These are phyloP conservation scores for Hericium coralloides DNA, from an alignment of 768 basidiomycete genomes.

Conservation along the genomic window DNA sequence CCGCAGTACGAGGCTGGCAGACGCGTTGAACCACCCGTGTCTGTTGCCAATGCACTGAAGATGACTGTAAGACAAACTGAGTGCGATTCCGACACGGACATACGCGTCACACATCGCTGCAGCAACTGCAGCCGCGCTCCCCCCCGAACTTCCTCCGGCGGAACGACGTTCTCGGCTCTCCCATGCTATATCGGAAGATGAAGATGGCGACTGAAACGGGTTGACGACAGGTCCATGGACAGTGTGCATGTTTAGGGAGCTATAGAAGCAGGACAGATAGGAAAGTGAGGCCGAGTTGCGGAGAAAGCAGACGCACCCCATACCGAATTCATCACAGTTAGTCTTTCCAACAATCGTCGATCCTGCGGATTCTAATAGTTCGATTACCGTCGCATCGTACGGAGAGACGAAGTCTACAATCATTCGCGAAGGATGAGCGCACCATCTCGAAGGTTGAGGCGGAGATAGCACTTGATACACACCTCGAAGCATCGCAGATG, in stretches of 20 bases:
- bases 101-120: constrained; percentile 79
- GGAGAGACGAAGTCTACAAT: constrained; percentile 62
- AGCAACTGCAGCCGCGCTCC: constrained; percentile 90
- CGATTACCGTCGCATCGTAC: constrained; percentile 81
- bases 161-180: constrained; percentile 37
- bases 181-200: constrained; percentile 15
- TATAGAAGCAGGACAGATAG: constrained; percentile 18
- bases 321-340: constrained; percentile 97
- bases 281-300: background rate
- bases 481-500: constrained; percentile 70
- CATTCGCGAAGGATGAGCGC: background rate
- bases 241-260: constrained; percentile 72
- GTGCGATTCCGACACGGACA: constrained; percentile 24
- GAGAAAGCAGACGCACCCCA: constrained; percentile 58
- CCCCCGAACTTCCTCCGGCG: constrained; percentile 92
- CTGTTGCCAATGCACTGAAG: constrained; percentile 78
- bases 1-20: constrained; percentile 94
- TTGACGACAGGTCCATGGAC: constrained; percentile 74
- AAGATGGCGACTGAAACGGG: constrained; percentile 36
- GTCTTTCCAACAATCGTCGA: constrained; percentile 80
- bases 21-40: constrained; percentile 92
- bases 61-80: background rate
- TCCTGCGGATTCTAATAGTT: constrained; percentile 48
- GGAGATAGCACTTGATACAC: constrained; percentile 2
- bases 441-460: background rate